Percentiles rank a stretch among this genome's conserved stretches.
phyloP scores from a whole-genome alignment of 495 filamentous ascomycete species.

The Halenospora varia region DNA sequence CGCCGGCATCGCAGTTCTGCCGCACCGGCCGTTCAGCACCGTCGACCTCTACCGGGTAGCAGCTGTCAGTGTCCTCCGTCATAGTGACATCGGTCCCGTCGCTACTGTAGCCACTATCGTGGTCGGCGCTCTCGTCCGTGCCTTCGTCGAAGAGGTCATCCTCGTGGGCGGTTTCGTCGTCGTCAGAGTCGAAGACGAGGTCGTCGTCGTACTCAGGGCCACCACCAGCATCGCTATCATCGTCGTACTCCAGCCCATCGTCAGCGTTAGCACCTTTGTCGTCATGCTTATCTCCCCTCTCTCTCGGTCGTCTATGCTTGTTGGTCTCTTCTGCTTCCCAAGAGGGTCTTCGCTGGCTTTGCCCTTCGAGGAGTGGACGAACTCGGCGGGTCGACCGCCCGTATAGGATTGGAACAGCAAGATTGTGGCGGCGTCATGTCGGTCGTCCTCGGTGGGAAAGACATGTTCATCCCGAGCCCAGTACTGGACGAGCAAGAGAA shows the following conservation, averaged over 20 bases:
- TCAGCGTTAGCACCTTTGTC: slow-evolving; percentile 5
- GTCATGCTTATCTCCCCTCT: no score
- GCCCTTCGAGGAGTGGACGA: slow-evolving; percentile 11
- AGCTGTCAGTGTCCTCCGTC: slow-evolving; percentile 2
- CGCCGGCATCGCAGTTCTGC: not conserved
- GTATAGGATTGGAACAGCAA: slow-evolving; percentile 21
- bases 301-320: not conserved
- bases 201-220: slow-evolving; percentile 3
- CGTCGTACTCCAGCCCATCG: no score
- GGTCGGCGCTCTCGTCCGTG: not conserved
- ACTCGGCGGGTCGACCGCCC: slow-evolving; percentile 13
- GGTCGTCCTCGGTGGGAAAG: slow-evolving; percentile 18
- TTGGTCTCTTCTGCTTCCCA: slow-evolving; percentile 14
- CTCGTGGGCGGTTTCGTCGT: no score
- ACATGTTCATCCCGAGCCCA: slow-evolving; percentile 16
- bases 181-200: no score
- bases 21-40: not conserved
- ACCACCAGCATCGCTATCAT: slow-evolving; percentile 1
- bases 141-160: no score
- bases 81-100: slow-evolving; percentile 8
- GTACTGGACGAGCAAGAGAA: slow-evolving; percentile 12
- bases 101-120: slow-evolving; percentile 15
- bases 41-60: slow-evolving; percentile 4
- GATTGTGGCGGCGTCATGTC: slow-evolving; percentile 9
- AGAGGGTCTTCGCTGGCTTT: slow-evolving; percentile 16